Evolutionary conservation across 2,329 filamentous ascomycete genomes (phyloP), one percentile per base, ranked within the genome.

Genomic region (Magnaporthiopsis incrustans): DNA sequence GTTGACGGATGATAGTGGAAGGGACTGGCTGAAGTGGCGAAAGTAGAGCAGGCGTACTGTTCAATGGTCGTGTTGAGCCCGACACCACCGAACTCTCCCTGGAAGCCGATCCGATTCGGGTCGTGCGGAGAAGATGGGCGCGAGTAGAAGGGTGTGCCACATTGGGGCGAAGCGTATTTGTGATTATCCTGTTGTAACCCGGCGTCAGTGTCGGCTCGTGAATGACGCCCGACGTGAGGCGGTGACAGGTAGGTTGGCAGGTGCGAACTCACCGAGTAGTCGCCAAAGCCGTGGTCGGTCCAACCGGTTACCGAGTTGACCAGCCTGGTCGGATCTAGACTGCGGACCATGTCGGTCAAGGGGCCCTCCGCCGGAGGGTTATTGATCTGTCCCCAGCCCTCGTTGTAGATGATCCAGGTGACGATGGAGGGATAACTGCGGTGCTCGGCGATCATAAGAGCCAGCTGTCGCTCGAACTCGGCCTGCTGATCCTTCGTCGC

Each of bases 51-150:
- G 2, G 77, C 80, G 71, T 71, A 86, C 83, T 89, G 77, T 1
- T 88, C 82, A 18, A 81, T 81, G 0, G 85, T 83, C 4, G 87
- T 81, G 63, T 89, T 89, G 61, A 87, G 79, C 0, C 88, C 89
- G 15, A 90, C 81, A 0, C 88, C 88, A 3, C 88, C 88, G 64
- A 90, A 91, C 69, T 91, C 89, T 33, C 88, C 88, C 67, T 90
- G 87, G 68, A 91, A 81, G 0, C 82, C 88, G 38, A 91, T 89
- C 0, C 88, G 82, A 6, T 68, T 75, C 0, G 79, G 75, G 66
- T 87, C 87, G 69, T 81, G 85, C 1, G 82, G 86, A 6, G 76
- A 79, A 0, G 83, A 84, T 4, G 75, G 68, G 3, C 76, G 78
- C 0, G 86, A 89, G 73, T 87, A 89, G 70, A 86, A 90, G 0